These are phyloP conservation scores for Cyberlindnera petersonii DNA, from an alignment of 805 yeast genomes.

Conservation along the genomic window DNA sequence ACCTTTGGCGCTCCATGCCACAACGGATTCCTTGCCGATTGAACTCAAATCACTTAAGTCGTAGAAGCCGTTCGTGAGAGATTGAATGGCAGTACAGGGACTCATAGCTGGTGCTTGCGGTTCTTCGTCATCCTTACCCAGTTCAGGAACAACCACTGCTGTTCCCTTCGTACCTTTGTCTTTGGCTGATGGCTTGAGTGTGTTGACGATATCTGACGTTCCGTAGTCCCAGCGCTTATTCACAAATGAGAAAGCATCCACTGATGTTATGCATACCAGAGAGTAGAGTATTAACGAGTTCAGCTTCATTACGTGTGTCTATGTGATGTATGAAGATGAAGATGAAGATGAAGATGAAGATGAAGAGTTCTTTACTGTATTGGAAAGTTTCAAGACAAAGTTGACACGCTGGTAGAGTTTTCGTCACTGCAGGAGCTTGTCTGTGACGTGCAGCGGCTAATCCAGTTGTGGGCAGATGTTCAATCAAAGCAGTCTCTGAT, in stretches of 20 bases:
- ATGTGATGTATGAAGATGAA: background rate
- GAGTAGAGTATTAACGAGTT: background rate
- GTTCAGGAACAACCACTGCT: background rate
- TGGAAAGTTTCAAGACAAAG: no score
- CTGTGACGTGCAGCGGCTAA: no score
- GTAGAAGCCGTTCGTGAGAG: slow-evolving; percentile 37
- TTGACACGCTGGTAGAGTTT: no score
- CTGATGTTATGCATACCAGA: background rate
- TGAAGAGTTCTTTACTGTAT: no score
- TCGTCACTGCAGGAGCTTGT: no score
- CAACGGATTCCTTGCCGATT: slow-evolving; percentile 21
- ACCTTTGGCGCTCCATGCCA: slow-evolving; percentile 67
- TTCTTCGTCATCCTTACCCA: slow-evolving; percentile 6
- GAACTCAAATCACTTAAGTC: slow-evolving; percentile 31
- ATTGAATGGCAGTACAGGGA: slow-evolving; percentile 43
- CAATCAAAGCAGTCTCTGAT: no score
- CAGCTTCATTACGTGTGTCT: slow-evolving; percentile 1
- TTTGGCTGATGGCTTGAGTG: slow-evolving; percentile 10
- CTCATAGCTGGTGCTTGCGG: slow-evolving; percentile 19
- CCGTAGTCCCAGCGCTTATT: slow-evolving; percentile 22
- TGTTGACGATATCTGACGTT: slow-evolving; percentile 18
- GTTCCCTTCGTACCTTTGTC: slow-evolving; percentile 4
- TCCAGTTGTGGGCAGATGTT: no score
- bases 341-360: background rate
- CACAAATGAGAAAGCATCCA: background rate